phyloP scores from a whole-genome alignment of 2,329 filamentous ascomycete genomes.

The Phaeosphaeria sp. region DNA sequence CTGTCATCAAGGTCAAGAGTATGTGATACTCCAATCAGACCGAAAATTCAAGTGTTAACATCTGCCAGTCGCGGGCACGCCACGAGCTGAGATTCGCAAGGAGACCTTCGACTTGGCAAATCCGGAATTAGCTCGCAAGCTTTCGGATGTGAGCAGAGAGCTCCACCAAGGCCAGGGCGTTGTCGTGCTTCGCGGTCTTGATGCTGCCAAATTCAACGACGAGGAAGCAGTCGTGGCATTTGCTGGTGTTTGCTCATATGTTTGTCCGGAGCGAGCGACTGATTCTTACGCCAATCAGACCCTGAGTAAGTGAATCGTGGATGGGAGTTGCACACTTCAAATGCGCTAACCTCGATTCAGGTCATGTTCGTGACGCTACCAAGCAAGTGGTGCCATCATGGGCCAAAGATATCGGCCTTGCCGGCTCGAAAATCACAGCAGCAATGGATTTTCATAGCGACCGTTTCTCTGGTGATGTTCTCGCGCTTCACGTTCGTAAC shows the following conservation, averaged over 20 bases:
- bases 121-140: constrained; percentile 29
- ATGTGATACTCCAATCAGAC: constrained; percentile 9
- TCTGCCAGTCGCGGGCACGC: constrained; percentile 23
- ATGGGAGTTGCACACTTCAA: background rate
- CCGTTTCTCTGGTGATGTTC: constrained; percentile 46
- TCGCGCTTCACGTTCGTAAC: constrained; percentile 44
- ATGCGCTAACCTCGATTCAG: constrained; percentile 8
- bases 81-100: constrained; percentile 26
- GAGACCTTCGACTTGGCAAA: constrained; percentile 36
- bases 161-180: constrained; percentile 40
- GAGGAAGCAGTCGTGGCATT: constrained; percentile 48
- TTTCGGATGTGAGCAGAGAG: constrained; percentile 34
- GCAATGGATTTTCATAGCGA: constrained; percentile 49
- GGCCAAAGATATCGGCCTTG: constrained; percentile 45
- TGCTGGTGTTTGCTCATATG: constrained; percentile 40
- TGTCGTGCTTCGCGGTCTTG: constrained; percentile 41
- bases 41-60: constrained; percentile 1
- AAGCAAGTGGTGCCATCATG: constrained; percentile 39
- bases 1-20: constrained; percentile 43
- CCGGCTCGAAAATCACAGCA: constrained; percentile 45
- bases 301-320: constrained; percentile 27
- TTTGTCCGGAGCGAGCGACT: constrained; percentile 40
- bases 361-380: constrained; percentile 47
- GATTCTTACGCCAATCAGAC: constrained; percentile 49
- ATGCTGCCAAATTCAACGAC: constrained; percentile 42